Conservation (phyloP, 2,329 filamentous ascomycete species). For the Diplodia corticola region DNA sequence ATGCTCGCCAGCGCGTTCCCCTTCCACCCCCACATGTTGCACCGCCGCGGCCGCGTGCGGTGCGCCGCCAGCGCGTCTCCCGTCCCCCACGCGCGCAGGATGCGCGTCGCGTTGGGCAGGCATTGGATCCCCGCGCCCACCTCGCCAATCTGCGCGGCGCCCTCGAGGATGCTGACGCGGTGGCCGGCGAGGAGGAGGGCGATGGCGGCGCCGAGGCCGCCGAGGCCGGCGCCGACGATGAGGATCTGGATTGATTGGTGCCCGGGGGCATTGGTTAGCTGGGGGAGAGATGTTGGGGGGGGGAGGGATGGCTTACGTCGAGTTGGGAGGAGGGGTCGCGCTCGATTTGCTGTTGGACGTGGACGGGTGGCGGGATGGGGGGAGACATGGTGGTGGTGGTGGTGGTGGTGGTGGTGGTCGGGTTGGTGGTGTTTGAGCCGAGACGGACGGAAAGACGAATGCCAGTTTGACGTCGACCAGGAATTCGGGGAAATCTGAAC, state of each 20-base stretch:
- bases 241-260: conserved; percentile 47
- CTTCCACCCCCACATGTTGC: conserved; percentile 57
- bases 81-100: conserved; percentile 54
- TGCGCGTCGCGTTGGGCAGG: conserved; percentile 49
- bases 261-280: background rate
- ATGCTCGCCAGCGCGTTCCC: conserved; percentile 51
- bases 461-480: background rate
- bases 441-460: too few relatives aligned
- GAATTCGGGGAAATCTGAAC: too few relatives aligned
- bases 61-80: conserved; percentile 45
- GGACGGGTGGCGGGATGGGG: conserved; percentile 25
- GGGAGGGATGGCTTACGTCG: conserved; percentile 27
- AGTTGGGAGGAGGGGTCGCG: conserved; percentile 31
- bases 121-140: conserved; percentile 56
- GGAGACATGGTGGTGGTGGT: conserved; percentile 3
- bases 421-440: too few relatives aligned
- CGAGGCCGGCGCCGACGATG: conserved; percentile 58
- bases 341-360: conserved; percentile 33
- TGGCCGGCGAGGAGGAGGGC: conserved; percentile 49
- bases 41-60: conserved; percentile 43
- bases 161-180: conserved; percentile 51
- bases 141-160: conserved; percentile 50
- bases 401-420: too few relatives aligned
- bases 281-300: too few relatives aligned
- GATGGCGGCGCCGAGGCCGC: conserved; percentile 55